Evolutionary conservation across 192 early-diverging fungal species (phyloP).

Genomic region (Rhizophagus prolifer): DNA sequence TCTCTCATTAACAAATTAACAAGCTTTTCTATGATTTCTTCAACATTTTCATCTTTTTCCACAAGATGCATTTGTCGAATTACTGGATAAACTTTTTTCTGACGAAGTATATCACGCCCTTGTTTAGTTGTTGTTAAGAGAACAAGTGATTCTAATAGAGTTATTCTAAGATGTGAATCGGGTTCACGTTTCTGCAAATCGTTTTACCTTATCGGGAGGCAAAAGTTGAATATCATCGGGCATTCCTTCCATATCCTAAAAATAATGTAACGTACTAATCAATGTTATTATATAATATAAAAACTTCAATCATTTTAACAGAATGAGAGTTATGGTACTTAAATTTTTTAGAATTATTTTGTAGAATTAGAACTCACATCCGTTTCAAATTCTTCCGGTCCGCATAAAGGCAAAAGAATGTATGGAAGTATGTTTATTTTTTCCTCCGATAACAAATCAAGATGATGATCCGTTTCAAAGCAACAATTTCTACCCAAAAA

Average conservation of each 20-base stretch:
- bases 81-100: slow-evolving; percentile 82
- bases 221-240: slow-evolving; percentile 91
- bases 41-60: slow-evolving; percentile 71
- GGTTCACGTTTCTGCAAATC: slow-evolving; percentile 80
- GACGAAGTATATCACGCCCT: slow-evolving; percentile 80
- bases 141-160: slow-evolving; percentile 79
- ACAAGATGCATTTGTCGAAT: slow-evolving; percentile 78
- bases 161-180: slow-evolving; percentile 68
- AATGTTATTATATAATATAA: too few relatives aligned
- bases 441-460: slow-evolving; percentile 60
- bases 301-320: too few relatives aligned
- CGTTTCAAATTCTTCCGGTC: slow-evolving; percentile 87
- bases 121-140: slow-evolving; percentile 71
- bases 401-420: slow-evolving; percentile 86
- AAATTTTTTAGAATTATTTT: neutral
- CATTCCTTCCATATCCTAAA: slow-evolving; percentile 85
- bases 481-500: slow-evolving; percentile 62
- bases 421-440: slow-evolving; percentile 84
- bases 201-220: slow-evolving; percentile 72
- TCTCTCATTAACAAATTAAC: slow-evolving; percentile 88
- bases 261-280: too few relatives aligned
- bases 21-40: slow-evolving; percentile 70
- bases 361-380: slow-evolving; percentile 53
- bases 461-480: slow-evolving; percentile 74
- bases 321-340: neutral